Evolutionary conservation across 1,284 basidiomycete genomes (phyloP).

Genomic region (Malassezia obtusa): DNA sequence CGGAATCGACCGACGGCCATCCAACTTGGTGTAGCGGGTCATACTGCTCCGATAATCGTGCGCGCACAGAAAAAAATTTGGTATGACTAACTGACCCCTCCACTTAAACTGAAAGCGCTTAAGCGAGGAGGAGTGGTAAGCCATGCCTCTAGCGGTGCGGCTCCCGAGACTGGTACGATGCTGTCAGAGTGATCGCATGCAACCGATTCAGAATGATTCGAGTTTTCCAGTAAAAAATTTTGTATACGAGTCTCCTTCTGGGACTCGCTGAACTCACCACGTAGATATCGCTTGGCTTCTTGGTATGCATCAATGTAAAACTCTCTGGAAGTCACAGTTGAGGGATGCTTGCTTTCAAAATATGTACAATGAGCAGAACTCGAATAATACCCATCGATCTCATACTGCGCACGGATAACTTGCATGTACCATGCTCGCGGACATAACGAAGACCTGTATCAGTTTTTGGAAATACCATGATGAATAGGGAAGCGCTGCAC

Average conservation of each 20-base stretch:
- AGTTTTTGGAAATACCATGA: not conserved
- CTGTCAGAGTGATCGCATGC: no score
- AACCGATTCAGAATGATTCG: no score
- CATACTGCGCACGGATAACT: not conserved
- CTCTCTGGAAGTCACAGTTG: not conserved
- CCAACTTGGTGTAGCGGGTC: conserved; percentile 18
- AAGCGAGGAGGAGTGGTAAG: conserved; percentile 4
- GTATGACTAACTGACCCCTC: not conserved
- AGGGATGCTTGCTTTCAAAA: not conserved
- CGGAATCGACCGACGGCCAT: conserved; percentile 6
- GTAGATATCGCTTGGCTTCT: not conserved
- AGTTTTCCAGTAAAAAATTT: not conserved
- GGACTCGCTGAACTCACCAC: not conserved
- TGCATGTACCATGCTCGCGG: conserved; percentile 4
- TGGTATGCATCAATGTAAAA: not conserved
- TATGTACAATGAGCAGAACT: not conserved
- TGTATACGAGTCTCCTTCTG: not conserved
- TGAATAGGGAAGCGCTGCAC: not conserved
- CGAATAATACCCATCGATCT: not conserved
- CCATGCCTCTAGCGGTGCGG: conserved; percentile 5
- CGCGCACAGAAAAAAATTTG: conserved; percentile 2
- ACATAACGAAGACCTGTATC: conserved; percentile 6
- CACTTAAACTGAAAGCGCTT: not conserved
- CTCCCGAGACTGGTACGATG: no score
- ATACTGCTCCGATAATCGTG: not conserved